Evolutionary conservation across 495 filamentous ascomycete genomes (phyloP).

Genomic region (Talaromyces nanjingensis): DNA sequence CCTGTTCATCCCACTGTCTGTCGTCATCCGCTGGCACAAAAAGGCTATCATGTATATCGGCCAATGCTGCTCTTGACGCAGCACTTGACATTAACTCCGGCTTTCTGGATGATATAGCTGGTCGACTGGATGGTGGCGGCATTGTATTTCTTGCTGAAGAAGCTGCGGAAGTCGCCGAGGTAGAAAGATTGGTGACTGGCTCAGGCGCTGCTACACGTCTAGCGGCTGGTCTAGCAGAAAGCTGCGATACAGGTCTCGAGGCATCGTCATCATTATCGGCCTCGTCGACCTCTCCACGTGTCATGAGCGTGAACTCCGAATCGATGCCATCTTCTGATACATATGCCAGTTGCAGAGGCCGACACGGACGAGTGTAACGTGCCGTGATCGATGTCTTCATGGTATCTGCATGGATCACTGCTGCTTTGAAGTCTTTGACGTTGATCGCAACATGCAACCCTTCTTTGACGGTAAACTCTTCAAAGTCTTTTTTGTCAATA

Average conservation of each 20-base stretch:
- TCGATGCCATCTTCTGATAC: constrained; percentile 57
- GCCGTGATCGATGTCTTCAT: constrained; percentile 63
- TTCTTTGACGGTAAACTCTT: constrained; percentile 69
- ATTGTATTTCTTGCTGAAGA: constrained; percentile 16
- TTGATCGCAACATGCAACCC: constrained; percentile 81
- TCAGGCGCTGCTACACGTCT: constrained; percentile 10
- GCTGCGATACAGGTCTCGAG: constrained; percentile 27
- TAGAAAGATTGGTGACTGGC: neutral
- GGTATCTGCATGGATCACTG: constrained; percentile 76
- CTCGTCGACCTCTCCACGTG: constrained; percentile 67
- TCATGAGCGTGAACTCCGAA: constrained; percentile 92
- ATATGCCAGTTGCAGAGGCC: constrained; percentile 80
- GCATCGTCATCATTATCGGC: constrained; percentile 47
- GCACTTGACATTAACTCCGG: constrained; percentile 3
- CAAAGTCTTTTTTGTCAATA: constrained; percentile 80
- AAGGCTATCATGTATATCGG: constrained; percentile 64
- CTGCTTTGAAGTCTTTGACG: constrained; percentile 91
- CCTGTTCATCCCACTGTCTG: constrained; percentile 70
- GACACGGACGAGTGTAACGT: constrained; percentile 71
- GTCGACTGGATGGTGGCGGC: constrained; percentile 21
- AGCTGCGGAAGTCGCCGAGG: neutral
- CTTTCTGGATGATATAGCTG: constrained; percentile 13
- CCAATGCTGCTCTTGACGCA: constrained; percentile 11
- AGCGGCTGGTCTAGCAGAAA: constrained; percentile 27
- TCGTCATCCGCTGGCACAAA: constrained; percentile 76